These are phyloP conservation scores for Candida methanosorbosa DNA, from an alignment of 805 yeast genomes.

Conservation along the genomic window DNA sequence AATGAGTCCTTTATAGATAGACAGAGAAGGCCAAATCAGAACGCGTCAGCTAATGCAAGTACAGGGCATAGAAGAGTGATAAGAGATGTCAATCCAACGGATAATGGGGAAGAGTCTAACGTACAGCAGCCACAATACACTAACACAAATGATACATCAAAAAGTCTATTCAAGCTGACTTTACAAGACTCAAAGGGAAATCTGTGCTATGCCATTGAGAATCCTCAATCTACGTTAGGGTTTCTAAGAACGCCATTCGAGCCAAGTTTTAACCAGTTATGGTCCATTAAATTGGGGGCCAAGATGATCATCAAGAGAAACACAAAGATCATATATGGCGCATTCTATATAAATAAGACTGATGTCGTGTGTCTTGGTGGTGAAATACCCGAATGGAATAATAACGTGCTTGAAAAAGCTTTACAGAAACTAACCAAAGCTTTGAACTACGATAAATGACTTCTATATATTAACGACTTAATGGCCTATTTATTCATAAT, in stretches of 20 bases:
- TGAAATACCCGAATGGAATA: slow-evolving; percentile 17
- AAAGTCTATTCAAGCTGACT: slow-evolving; percentile 39
- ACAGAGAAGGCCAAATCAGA: too few species aligned
- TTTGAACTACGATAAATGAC: slow-evolving; percentile 10
- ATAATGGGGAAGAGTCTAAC: slow-evolving; percentile 14
- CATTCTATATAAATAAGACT: slow-evolving; percentile 24
- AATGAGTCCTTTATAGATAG: slow-evolving; percentile 55
- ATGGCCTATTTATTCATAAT: neutral
- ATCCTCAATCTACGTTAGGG: slow-evolving; percentile 31
- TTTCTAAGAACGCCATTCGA: slow-evolving; percentile 28
- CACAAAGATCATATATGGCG: slow-evolving; percentile 39
- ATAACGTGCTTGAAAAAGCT: slow-evolving; percentile 21
- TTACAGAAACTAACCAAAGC: slow-evolving; percentile 28
- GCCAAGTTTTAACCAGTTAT: slow-evolving; percentile 11
- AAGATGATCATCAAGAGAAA: slow-evolving; percentile 43
- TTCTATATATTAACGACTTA: too few species aligned
- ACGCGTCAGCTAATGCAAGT: too few species aligned
- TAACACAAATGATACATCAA: slow-evolving; percentile 3
- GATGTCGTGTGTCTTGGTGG: slow-evolving; percentile 21
- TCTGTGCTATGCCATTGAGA: slow-evolving; percentile 49
- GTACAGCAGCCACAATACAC: too few species aligned
- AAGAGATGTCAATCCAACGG: slow-evolving; percentile 42
- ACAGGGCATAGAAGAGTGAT: slow-evolving; percentile 23
- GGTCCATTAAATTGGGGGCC: slow-evolving; percentile 46
- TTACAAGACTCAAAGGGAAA: slow-evolving; percentile 46